These are phyloP conservation scores for Diaporthe australafricana DNA, from an alignment of 2,329 filamentous ascomycete species.

Conservation along the genomic window DNA sequence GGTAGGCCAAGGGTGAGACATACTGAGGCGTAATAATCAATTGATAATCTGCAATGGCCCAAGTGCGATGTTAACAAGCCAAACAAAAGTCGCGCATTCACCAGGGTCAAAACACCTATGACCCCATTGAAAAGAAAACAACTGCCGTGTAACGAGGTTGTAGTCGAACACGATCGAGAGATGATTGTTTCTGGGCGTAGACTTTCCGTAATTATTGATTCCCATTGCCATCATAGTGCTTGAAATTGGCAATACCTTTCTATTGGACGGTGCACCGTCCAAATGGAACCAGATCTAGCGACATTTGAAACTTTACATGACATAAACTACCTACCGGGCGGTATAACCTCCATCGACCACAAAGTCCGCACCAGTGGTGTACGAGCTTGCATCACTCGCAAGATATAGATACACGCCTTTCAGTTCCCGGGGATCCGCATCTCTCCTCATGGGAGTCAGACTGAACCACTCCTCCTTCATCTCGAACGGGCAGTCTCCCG, in stretches of 20 bases:
- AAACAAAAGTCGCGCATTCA: neutral
- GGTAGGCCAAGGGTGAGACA: neutral
- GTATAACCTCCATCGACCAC: constrained; percentile 47
- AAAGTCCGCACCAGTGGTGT: constrained; percentile 48
- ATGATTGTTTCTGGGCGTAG: neutral
- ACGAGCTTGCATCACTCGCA: constrained; percentile 47
- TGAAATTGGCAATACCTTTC: neutral
- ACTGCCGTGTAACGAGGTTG: neutral
- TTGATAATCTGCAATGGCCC: neutral
- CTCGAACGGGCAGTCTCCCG: constrained; percentile 47
- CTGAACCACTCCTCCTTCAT: constrained; percentile 50
- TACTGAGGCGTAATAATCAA: neutral
- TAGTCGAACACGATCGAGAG: neutral
- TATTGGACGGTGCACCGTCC: neutral
- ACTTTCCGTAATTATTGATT: neutral
- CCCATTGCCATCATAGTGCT: neutral
- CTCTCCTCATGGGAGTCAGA: constrained; percentile 46
- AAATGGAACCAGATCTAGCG: neutral
- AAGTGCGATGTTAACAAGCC: neutral
- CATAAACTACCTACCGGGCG: neutral
- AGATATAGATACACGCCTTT: constrained; percentile 48
- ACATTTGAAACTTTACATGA: too few relatives aligned
- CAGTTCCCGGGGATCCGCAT: constrained; percentile 46
- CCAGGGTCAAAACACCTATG: neutral
- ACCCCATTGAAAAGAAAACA: neutral